Conservation (phyloP, 106 monocot species). For the Acanthochlamys bracteata region DNA sequence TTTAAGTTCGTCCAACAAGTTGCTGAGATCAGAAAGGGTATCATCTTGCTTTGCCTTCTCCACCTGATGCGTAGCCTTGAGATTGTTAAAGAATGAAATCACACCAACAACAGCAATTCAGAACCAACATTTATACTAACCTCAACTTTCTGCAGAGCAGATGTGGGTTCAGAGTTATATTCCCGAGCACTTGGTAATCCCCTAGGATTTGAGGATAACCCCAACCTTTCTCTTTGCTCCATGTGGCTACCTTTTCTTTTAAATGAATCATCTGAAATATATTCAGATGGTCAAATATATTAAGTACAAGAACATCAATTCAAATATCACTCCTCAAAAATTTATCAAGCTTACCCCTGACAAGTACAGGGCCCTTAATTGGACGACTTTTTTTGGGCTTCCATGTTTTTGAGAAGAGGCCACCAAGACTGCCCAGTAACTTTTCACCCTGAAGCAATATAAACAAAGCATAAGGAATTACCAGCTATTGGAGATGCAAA, state of each 20-base stretch:
- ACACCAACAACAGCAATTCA: background rate
- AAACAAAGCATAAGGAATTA: background rate
- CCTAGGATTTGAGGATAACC: slow-evolving; percentile 19
- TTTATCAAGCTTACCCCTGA: slow-evolving; percentile 23
- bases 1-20: slow-evolving; percentile 53
- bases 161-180: slow-evolving; percentile 12
- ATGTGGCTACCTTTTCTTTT: slow-evolving; percentile 19
- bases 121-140: slow-evolving; percentile 10
- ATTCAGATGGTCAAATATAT: background rate
- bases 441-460: slow-evolving; percentile 46
- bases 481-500: no score
- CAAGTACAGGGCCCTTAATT: slow-evolving; percentile 53
- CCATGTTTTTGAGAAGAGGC: slow-evolving; percentile 67
- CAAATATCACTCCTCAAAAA: background rate
- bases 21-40: slow-evolving; percentile 53
- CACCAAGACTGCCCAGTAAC: slow-evolving; percentile 73
- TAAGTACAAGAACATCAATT: background rate
- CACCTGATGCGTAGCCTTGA: slow-evolving; percentile 11
- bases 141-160: slow-evolving; percentile 32
- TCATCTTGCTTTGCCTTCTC: slow-evolving; percentile 75
- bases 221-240: slow-evolving; percentile 33
- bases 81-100: background rate
- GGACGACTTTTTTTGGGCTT: slow-evolving; percentile 54
- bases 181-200: slow-evolving; percentile 15
- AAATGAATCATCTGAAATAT: slow-evolving; percentile 27